Evolutionary conservation across 345 rosid genomes (phyloP).

Genomic region (Mallotus nudiflorus): DNA sequence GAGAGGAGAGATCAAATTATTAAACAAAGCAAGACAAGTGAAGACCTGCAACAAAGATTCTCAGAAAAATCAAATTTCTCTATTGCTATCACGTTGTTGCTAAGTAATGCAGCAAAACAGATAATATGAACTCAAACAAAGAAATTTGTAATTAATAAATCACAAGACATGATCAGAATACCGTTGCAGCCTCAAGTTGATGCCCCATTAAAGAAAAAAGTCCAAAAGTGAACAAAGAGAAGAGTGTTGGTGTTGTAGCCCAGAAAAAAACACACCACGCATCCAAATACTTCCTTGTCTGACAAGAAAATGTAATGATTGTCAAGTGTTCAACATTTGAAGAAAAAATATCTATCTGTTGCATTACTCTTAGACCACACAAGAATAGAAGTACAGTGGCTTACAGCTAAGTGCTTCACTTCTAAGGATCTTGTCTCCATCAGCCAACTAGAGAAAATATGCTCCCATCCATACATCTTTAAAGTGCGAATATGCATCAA

Average conservation of each 20-base stretch:
- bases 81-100: neutral
- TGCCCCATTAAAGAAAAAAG: constrained; percentile 84
- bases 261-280: constrained; percentile 99
- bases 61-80: constrained; percentile 16
- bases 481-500: constrained; percentile 75
- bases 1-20: constrained; percentile 83
- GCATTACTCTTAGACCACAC: neutral
- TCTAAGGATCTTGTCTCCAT: constrained; percentile 73
- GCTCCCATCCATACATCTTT: constrained; percentile 92
- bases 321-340: neutral
- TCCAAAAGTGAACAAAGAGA: constrained; percentile 84
- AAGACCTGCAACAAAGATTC: constrained; percentile 61
- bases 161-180: constrained; percentile 26
- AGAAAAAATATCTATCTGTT: constrained; percentile 11
- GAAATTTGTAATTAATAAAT: constrained; percentile 8
- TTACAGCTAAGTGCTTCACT: constrained; percentile 83
- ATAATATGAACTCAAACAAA: constrained; percentile 3
- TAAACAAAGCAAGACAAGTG: constrained; percentile 90
- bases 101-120: neutral
- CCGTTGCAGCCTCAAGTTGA: constrained; percentile 94
- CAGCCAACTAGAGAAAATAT: constrained; percentile 72
- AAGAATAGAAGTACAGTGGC: constrained; percentile 19
- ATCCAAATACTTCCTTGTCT: constrained; percentile 93
- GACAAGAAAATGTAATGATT: constrained; percentile 23
- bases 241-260: constrained; percentile 96